Conservation (phyloP, 306 rosid species). For the Castanea crenata region DNA sequence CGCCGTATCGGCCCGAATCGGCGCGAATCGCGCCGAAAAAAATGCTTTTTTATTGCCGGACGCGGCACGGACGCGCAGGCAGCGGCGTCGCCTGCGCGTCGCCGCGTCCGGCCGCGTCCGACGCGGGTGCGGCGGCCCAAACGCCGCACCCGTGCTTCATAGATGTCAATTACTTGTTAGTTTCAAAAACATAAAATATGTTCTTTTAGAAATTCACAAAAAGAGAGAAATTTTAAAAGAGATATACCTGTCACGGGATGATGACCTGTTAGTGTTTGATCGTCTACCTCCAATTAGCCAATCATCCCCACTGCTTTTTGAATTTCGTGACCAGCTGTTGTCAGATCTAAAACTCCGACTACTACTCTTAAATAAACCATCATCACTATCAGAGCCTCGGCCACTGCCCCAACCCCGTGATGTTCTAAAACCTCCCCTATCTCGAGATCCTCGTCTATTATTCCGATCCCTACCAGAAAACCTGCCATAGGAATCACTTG, state of each 20-base stretch:
- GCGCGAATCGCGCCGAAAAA: too few relatives aligned
- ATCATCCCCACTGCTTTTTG: conserved; percentile 64
- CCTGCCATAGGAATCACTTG: conserved; percentile 76
- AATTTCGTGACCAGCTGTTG: conserved; percentile 55
- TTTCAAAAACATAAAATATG: not conserved
- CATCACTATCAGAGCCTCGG: conserved; percentile 36
- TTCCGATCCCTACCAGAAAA: conserved; percentile 65
- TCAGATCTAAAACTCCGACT: conserved; percentile 44
- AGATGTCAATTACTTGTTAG: not conserved
- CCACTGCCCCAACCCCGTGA: conserved; percentile 59
- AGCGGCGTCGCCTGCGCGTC: too few relatives aligned
- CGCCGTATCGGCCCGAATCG: too few relatives aligned
- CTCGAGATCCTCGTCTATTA: conserved; percentile 53
- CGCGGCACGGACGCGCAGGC: too few relatives aligned
- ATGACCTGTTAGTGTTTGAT: conserved; percentile 74
- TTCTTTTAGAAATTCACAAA: not conserved
- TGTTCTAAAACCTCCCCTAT: conserved; percentile 55
- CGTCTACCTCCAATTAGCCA: conserved; percentile 81
- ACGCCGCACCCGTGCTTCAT: too few relatives aligned
- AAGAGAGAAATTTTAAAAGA: not conserved
- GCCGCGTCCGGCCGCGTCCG: too few relatives aligned
- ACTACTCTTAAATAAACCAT: conserved; percentile 40
- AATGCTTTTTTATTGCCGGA: too few relatives aligned
- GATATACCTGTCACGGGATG: conserved; percentile 68
- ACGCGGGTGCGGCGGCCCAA: too few relatives aligned